Base-by-base conservation (phyloP, 75 land plant species). In the Cupressus sempervirens region DNA sequence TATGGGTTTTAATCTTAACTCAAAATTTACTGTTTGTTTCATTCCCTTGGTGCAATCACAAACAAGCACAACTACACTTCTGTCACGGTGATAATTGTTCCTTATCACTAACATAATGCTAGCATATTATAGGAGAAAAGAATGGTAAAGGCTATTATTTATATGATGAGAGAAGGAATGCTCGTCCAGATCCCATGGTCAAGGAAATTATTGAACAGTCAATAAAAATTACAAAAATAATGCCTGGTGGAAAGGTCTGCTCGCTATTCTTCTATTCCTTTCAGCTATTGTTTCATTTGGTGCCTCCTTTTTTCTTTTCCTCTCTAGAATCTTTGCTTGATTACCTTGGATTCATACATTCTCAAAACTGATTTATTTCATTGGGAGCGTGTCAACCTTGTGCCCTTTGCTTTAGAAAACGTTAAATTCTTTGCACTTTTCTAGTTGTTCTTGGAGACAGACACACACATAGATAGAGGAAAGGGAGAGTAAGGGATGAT, bases 61-160 rank as follows among this genome's bases (percentile, higher is more conserved):
- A 82, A 43, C 15, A 34, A 3, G 41, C 68, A 50, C 45, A 41
- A 30, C 29, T 50, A 58, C 45, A 32, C n/a, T 30, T 50, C 40
- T 52, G 65, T 52, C 0, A n/a, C 82, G 8, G 65, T 16, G 34
- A 46, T 11, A 11, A 43, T 45, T 79, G 20, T 14, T 11, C 34
- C 20, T 82, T 32, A 72, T 74, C 23, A 16, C 34, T 52, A 29
- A 20, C 52, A 23, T 18, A 34, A 23, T 46, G 53, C 26, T 18
- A 62, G n/a, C 48, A 12, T 53, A 76, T 43, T 75, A 75, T 65
- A 97, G 99, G 99, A 26, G 92, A 96, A 86, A 84, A 40, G 80
- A 96, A 93, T 90, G 96, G 98, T 46, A 96, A 90, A 76, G 99
- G 99, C 26, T 94, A 87, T 76, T 98, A 96, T 86, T 77, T 90